These are phyloP conservation scores for Saccharum hybrid DNA, from an alignment of 202 grass and related monocot species.

Conservation along the genomic window DNA sequence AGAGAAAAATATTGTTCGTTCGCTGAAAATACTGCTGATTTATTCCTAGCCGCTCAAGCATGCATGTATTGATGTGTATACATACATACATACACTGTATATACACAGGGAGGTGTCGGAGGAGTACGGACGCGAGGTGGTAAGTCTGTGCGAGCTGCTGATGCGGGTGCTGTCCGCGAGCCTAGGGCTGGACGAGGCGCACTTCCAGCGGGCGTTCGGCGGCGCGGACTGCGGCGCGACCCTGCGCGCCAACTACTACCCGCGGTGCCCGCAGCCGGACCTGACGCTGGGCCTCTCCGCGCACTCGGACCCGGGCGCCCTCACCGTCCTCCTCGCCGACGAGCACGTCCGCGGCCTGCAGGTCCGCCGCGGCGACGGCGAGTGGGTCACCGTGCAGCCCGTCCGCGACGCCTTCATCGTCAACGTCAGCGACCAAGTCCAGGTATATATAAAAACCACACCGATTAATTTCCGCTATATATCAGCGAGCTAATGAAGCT, in stretches of 20 bases:
- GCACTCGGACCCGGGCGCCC: constrained; percentile 81
- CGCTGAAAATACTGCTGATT: too few species aligned
- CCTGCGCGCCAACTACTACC: constrained; percentile 95
- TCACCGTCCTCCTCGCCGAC: constrained; percentile 91
- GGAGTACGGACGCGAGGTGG: constrained; percentile 69
- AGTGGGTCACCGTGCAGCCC: constrained; percentile 84
- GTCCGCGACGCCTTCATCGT: constrained; percentile 67
- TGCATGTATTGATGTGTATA: neutral
- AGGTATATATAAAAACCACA: constrained; percentile 47
- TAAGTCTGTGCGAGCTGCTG: constrained; percentile 61
- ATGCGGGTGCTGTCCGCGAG: constrained; percentile 72
- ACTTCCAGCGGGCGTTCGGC: constrained; percentile 66
- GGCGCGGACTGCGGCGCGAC: constrained; percentile 58
- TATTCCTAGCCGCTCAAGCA: too few species aligned
- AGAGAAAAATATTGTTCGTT: too few species aligned
- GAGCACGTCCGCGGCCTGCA: constrained; percentile 78
- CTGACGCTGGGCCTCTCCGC: constrained; percentile 90
- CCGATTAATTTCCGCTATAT: too few species aligned
- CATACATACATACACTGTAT: too few species aligned
- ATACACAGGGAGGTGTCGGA: constrained; percentile 56
- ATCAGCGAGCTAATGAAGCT: neutral
- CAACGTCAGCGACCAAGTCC: constrained; percentile 90
- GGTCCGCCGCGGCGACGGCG: constrained; percentile 57
- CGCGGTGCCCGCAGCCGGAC: constrained; percentile 92
- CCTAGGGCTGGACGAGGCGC: constrained; percentile 66